Conservation (phyloP, 495 filamentous ascomycete species). For the Penicillium goetzii region DNA sequence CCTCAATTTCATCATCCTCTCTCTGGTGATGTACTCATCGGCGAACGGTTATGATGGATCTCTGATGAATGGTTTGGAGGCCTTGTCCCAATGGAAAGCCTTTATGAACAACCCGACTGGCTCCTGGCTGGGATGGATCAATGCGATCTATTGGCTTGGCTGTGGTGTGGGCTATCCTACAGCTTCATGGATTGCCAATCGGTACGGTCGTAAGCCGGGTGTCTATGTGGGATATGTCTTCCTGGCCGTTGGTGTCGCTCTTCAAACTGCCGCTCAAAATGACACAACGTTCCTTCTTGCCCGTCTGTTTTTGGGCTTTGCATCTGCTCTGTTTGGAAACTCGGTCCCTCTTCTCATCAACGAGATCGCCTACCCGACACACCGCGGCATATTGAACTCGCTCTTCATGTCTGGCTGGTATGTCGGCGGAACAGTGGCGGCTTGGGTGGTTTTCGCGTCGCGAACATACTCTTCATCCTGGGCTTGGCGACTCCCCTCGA, state of each 20-base stretch:
- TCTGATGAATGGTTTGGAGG: constrained; percentile 41
- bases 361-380: constrained; percentile 65
- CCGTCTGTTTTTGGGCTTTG: constrained; percentile 59
- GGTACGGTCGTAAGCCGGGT: constrained; percentile 59
- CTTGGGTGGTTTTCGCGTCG: constrained; percentile 31
- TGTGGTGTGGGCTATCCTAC: constrained; percentile 61
- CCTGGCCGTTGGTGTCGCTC: constrained; percentile 60
- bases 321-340: constrained; percentile 59
- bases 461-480: constrained; percentile 42
- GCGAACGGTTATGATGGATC: constrained; percentile 34
- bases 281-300: constrained; percentile 63
- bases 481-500: constrained; percentile 52
- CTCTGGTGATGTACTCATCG: constrained; percentile 27
- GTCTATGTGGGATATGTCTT: constrained; percentile 61
- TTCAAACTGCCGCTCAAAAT: constrained; percentile 55
- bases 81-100: constrained; percentile 38
- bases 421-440: constrained; percentile 54
- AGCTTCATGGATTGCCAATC: constrained; percentile 61
- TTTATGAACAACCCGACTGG: constrained; percentile 54
- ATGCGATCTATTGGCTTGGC: constrained; percentile 63
- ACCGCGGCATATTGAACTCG: constrained; percentile 61
- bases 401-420: constrained; percentile 69
- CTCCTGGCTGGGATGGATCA: constrained; percentile 61
- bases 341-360: constrained; percentile 64
- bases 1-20: constrained; percentile 31